Conservation (phyloP, 2,329 filamentous ascomycete species). For the Colletotrichum echinochloae region DNA sequence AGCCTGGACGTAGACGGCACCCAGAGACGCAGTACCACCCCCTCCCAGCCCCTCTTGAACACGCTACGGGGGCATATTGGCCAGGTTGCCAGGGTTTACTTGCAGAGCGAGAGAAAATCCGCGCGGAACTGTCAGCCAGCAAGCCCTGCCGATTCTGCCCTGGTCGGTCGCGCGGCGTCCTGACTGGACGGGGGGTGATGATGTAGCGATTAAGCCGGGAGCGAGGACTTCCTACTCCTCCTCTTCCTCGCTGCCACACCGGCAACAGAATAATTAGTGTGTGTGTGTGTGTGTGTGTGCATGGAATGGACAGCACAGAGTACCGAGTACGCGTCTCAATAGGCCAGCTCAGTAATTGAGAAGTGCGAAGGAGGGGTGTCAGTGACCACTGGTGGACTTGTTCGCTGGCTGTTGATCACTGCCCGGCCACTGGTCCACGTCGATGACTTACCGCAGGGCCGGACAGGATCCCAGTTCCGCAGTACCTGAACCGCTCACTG, state of each 20-base stretch:
- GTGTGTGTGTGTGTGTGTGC: background rate
- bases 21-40: constrained; percentile 28
- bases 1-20: constrained; percentile 22
- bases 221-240: background rate
- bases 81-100: constrained; percentile 35
- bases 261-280: background rate
- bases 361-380: constrained; percentile 16
- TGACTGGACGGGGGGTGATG: background rate
- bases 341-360: background rate
- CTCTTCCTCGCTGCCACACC: background rate
- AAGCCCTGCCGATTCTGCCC: constrained; percentile 28
- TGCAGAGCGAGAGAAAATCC: constrained; percentile 36
- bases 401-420: constrained; percentile 13
- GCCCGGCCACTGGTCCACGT: constrained; percentile 24
- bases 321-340: constrained; percentile 11
- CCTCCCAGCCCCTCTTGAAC: constrained; percentile 12
- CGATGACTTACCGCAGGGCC: constrained; percentile 13
- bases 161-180: constrained; percentile 18
- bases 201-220: constrained; percentile 1
- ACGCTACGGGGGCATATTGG: constrained; percentile 24
- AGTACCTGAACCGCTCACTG: constrained; percentile 17
- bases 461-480: background rate
- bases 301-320: background rate
- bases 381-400: constrained; percentile 23
- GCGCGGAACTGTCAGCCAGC: constrained; percentile 46